phyloP scores from a whole-genome alignment of 495 filamentous ascomycete genomes.

The Hypomontagnella monticulosa region DNA sequence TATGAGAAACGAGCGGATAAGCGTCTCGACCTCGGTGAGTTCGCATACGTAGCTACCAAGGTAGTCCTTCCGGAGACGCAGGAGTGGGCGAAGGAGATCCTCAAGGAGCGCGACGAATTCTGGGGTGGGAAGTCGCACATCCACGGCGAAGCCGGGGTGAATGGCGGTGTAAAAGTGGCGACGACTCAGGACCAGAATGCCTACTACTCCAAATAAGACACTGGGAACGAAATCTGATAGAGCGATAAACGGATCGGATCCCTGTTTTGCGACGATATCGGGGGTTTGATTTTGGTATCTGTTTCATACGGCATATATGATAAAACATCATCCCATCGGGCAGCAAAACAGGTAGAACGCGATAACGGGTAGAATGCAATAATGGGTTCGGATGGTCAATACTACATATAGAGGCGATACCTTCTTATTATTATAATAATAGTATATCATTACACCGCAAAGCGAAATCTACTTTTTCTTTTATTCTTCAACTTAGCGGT shows the following conservation, averaged over 20 bases:
- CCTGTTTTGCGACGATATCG: not conserved
- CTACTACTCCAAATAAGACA: constrained; percentile 51
- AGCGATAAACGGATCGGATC: constrained; percentile 8
- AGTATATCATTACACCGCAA: no score
- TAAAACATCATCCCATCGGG: not conserved
- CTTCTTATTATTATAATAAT: no score
- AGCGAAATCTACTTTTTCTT: no score
- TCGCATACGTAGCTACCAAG: constrained; percentile 74
- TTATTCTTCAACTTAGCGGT: no score
- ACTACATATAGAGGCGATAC: not conserved
- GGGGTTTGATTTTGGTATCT: not conserved
- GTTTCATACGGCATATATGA: constrained; percentile 7
- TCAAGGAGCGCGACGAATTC: constrained; percentile 78
- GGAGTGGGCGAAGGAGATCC: constrained; percentile 78
- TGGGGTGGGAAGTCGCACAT: constrained; percentile 66
- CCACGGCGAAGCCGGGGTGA: constrained; percentile 51
- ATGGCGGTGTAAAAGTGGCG: constrained; percentile 50
- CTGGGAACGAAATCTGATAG: constrained; percentile 30
- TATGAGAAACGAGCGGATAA: constrained; percentile 81
- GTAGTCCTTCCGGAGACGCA: constrained; percentile 81
- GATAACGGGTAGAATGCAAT: not conserved
- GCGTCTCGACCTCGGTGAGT: constrained; percentile 81
- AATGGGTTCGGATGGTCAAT: constrained; percentile 15
- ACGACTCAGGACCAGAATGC: constrained; percentile 52
- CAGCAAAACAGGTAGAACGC: not conserved